Percentiles rank a stretch among this genome's conserved stretches.
Conservation (phyloP, 169 alveolate species). For the Plasmodium reichenowi region DNA sequence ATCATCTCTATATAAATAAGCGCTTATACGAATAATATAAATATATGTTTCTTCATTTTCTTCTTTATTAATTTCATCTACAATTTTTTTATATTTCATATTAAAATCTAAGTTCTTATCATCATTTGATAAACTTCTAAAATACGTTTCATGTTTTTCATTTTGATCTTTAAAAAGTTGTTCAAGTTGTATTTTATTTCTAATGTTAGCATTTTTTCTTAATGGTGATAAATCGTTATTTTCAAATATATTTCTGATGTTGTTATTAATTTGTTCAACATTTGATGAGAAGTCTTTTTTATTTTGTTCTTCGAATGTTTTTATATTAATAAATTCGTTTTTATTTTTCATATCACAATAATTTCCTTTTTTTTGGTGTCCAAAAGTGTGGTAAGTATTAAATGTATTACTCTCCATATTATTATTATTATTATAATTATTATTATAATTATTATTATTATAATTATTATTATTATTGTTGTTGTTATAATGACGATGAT, state of each 20-base stretch:
- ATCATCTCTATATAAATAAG: slow-evolving; percentile 83
- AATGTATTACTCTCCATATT: not conserved
- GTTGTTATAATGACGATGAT: too few relatives aligned
- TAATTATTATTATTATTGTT: not conserved
- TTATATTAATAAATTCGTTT: too few relatives aligned
- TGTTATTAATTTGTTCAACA: slow-evolving; percentile 41
- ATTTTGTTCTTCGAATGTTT: too few relatives aligned
- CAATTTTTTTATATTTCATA: slow-evolving; percentile 53
- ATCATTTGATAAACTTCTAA: not conserved
- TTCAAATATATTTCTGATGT: slow-evolving; percentile 58
- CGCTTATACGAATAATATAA: slow-evolving; percentile 76
- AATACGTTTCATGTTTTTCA: not conserved
- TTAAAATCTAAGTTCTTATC: slow-evolving; percentile 33
- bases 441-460: not conserved
- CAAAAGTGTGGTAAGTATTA: too few relatives aligned
- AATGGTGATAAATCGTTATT: slow-evolving; percentile 50
- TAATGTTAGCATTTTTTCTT: slow-evolving; percentile 57
- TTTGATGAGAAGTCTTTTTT: not conserved
- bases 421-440: not conserved
- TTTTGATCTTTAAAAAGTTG: slow-evolving; percentile 27
- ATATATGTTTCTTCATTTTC: slow-evolving; percentile 51
- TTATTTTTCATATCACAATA: too few relatives aligned
- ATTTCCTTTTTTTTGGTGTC: too few relatives aligned
- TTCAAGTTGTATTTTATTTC: slow-evolving; percentile 61
- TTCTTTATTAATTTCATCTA: slow-evolving; percentile 51